Evolutionary conservation across 208 protist genomes (phyloP).

Genomic region (Wallacemonas rigidus): DNA sequence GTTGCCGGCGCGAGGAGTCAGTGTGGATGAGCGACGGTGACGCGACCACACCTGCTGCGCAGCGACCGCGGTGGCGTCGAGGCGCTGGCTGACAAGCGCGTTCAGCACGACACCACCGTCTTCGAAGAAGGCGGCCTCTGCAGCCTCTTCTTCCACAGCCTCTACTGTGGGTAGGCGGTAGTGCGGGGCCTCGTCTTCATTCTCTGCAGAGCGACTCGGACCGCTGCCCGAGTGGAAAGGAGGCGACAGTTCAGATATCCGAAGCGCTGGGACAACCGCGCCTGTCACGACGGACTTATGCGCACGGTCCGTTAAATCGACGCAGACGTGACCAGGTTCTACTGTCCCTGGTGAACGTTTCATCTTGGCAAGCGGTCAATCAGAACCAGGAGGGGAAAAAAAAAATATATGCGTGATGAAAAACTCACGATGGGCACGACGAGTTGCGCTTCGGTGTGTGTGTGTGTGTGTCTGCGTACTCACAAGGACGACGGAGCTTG

Average conservation of each 20-base stretch:
- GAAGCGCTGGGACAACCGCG: background rate
- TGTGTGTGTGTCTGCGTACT: too few relatives aligned
- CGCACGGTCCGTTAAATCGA: background rate
- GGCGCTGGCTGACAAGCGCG: conserved; percentile 6
- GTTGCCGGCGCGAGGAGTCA: conserved; percentile 11
- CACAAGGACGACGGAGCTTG: too few relatives aligned
- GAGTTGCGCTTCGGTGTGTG: too few relatives aligned
- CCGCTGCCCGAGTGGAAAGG: background rate
- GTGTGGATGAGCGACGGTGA: background rate
- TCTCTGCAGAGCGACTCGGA: background rate
- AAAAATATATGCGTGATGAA: background rate
- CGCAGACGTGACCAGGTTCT: background rate
- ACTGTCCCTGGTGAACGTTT: conserved; percentile 1
- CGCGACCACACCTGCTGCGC: conserved; percentile 8
- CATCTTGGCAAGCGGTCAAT: background rate
- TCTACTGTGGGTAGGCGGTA: background rate
- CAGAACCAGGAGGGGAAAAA: background rate
- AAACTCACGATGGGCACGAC: too few relatives aligned
- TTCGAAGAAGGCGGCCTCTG: conserved; percentile 2
- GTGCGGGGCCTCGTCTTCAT: background rate
- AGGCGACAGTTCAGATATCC: background rate
- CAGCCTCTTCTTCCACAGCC: background rate
- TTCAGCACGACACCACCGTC: conserved; percentile 16
- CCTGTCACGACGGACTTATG: background rate
- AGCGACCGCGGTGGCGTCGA: background rate